phyloP scores from a whole-genome alignment of 495 filamentous ascomycete species.

The Aspergillus olivimuriae region DNA sequence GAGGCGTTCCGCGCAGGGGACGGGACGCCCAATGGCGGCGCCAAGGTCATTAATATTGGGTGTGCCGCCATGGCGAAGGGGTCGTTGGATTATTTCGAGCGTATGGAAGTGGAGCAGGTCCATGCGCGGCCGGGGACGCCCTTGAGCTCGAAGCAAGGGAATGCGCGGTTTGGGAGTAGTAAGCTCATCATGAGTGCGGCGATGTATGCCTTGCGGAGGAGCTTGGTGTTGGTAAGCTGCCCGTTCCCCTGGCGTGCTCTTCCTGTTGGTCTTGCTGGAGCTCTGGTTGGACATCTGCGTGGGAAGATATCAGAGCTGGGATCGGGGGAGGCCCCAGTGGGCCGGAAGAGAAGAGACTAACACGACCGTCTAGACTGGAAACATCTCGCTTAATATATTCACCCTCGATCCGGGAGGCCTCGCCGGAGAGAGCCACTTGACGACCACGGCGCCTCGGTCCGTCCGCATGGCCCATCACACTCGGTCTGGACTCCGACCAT shows the following conservation, averaged over 20 bases:
- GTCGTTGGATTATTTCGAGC: slow-evolving; percentile 32
- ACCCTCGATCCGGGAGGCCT: slow-evolving; percentile 37
- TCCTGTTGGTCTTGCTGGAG: neutral
- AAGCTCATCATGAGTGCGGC: slow-evolving; percentile 34
- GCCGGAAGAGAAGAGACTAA: neutral
- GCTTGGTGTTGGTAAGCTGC: slow-evolving; percentile 31
- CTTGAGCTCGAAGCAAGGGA: slow-evolving; percentile 28
- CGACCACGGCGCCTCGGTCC: slow-evolving; percentile 24
- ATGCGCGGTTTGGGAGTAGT: slow-evolving; percentile 34
- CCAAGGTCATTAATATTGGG: slow-evolving; percentile 36
- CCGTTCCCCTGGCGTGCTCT: slow-evolving; percentile 1
- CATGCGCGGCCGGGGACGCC: slow-evolving; percentile 17
- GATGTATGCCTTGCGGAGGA: slow-evolving; percentile 38
- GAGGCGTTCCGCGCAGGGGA: slow-evolving; percentile 36
- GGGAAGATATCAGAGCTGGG: too few relatives aligned
- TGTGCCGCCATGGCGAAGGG: slow-evolving; percentile 32
- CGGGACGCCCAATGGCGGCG: slow-evolving; percentile 27
- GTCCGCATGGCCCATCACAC: slow-evolving; percentile 32
- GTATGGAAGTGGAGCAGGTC: slow-evolving; percentile 11
- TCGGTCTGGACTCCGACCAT: slow-evolving; percentile 30
- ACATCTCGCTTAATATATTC: slow-evolving; percentile 35
- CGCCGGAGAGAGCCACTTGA: slow-evolving; percentile 22
- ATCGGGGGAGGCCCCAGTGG: too few relatives aligned
- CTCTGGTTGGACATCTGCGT: neutral
- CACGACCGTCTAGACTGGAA: slow-evolving; percentile 25